phyloP scores from a whole-genome alignment of 2,329 filamentous ascomycete genomes.

The Biscogniauxia mediterranea region DNA sequence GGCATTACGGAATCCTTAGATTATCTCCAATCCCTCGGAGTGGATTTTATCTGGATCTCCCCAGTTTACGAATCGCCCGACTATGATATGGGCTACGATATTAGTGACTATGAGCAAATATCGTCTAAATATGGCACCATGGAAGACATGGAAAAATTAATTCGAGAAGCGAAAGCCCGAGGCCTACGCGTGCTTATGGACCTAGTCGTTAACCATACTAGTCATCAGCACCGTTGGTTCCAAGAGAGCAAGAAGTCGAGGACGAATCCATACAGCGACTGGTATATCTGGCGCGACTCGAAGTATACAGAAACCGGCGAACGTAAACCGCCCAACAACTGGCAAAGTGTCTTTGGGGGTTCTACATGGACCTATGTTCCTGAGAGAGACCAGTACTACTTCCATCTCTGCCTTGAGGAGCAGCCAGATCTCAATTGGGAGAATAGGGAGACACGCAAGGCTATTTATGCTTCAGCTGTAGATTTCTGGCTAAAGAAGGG shows the following conservation, averaged over 20 bases:
- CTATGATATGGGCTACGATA: conserved; percentile 70
- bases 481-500: conserved; percentile 72
- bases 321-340: conserved; percentile 59
- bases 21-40: conserved; percentile 60
- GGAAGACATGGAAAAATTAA: conserved; percentile 62
- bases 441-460: conserved; percentile 61
- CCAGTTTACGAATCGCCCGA: conserved; percentile 57
- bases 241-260: conserved; percentile 50
- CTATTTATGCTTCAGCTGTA: conserved; percentile 65
- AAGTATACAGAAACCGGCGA: conserved; percentile 52
- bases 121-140: conserved; percentile 66
- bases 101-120: conserved; percentile 67
- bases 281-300: conserved; percentile 65
- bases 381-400: conserved; percentile 50
- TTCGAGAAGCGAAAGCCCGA: conserved; percentile 56
- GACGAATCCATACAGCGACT: conserved; percentile 54
- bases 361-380: conserved; percentile 55
- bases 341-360: conserved; percentile 45
- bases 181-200: conserved; percentile 70
- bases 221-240: conserved; percentile 56
- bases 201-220: conserved; percentile 71
- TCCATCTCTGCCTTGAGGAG: conserved; percentile 63
- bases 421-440: conserved; percentile 82
- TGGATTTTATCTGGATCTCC: conserved; percentile 60
- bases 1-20: conserved; percentile 65